Conservation (phyloP, 768 basidiomycete genomes). For the Lentinula aciculospora region DNA sequence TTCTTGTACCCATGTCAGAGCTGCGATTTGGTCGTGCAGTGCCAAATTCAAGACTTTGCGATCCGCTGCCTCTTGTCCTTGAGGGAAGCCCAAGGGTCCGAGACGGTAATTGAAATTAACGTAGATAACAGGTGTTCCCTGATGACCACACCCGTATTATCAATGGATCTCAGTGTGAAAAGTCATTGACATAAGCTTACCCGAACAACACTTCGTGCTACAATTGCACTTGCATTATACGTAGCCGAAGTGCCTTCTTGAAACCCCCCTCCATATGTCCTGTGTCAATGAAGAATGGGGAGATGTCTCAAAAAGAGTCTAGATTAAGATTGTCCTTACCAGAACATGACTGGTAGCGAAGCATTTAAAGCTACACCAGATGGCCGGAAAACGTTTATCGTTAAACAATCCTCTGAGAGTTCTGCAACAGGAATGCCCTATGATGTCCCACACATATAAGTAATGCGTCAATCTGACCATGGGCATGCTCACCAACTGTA, state of each 20-base stretch:
- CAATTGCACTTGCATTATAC: constrained; percentile 22
- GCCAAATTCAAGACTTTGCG: constrained; percentile 38
- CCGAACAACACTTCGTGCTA: constrained; percentile 12
- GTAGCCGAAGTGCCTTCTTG: constrained; percentile 15
- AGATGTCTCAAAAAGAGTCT: not conserved
- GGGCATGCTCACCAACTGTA: constrained; percentile 18
- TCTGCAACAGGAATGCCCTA: not conserved
- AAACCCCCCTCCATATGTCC: constrained; percentile 39
- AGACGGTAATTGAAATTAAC: constrained; percentile 48
- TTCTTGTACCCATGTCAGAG: constrained; percentile 36
- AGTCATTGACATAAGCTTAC: not conserved
- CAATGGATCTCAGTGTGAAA: not conserved
- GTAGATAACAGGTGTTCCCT: constrained; percentile 39
- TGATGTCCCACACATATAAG: not conserved
- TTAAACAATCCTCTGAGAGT: constrained; percentile 31
- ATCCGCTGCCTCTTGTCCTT: constrained; percentile 32
- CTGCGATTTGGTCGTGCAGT: constrained; percentile 38
- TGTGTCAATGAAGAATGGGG: not conserved
- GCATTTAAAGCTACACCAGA: constrained; percentile 7
- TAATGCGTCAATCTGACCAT: not conserved
- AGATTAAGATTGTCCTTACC: not conserved
- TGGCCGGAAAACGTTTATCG: constrained; percentile 35
- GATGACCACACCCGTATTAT: not conserved
- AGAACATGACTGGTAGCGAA: constrained; percentile 2
- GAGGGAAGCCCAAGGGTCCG: constrained; percentile 42